These are phyloP conservation scores for Aureobasidium namibiae DNA, from an alignment of 2,329 filamentous ascomycete genomes.

Conservation along the genomic window DNA sequence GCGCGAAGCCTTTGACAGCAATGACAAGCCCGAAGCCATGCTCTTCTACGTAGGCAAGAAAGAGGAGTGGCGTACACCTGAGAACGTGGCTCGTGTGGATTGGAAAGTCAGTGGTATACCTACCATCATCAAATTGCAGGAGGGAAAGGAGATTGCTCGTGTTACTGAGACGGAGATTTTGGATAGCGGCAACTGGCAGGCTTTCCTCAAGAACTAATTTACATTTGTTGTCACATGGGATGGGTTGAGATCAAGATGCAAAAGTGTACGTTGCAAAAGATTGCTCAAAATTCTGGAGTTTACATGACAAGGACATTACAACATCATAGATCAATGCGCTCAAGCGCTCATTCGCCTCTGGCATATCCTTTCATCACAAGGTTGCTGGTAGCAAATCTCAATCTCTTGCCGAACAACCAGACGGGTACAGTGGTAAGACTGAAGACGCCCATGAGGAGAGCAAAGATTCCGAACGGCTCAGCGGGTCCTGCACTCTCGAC, in stretches of 20 bases:
- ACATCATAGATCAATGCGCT: neutral
- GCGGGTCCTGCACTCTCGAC: slow-evolving; percentile 35
- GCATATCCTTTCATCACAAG: slow-evolving; percentile 2
- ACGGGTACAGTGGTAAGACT: slow-evolving; percentile 30
- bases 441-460: slow-evolving; percentile 45
- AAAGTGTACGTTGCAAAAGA: neutral
- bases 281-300: neutral
- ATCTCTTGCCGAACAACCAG: slow-evolving; percentile 32
- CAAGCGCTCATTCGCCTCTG: neutral
- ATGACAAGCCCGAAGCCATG: neutral
- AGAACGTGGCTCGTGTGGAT: neutral
- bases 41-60: slow-evolving; percentile 7
- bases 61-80: neutral
- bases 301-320: neutral
- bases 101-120: neutral
- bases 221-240: neutral
- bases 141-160: neutral
- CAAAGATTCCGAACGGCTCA: slow-evolving; percentile 46
- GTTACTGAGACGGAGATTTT: neutral
- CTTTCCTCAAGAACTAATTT: neutral
- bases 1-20: neutral
- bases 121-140: neutral
- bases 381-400: slow-evolving; percentile 30
- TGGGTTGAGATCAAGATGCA: neutral
- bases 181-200: slow-evolving; percentile 1